Evolutionary conservation across 148 eudicot genomes (phyloP), one percentile per base, ranked within the genome.

Genomic region (Dianthus caryophyllus): DNA sequence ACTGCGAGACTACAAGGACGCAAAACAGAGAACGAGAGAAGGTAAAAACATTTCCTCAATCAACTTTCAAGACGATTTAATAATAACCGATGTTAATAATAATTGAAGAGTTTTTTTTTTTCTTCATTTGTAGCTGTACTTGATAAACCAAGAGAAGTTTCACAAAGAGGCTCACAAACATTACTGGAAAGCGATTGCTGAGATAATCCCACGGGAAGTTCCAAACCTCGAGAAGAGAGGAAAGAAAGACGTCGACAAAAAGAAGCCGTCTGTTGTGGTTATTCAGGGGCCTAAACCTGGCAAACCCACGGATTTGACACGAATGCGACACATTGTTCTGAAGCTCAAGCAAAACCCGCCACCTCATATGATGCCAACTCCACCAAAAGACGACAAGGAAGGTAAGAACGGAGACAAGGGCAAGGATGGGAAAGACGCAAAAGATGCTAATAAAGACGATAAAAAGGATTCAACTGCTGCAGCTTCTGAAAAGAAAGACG

Each of bases 21-120:
- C 82, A 74, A 58, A 90, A 88, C 43, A 72, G 97, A 72, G 97
- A 90, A 64, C 78, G 95, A 69, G 95, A 91, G 79, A 91, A 91
- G 83, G 97, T 88, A 71, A 36, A 16, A 36, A 16, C 11, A 20
- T 22, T 48, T 21, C 6, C 14, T 21, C 13, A 49, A n/a, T 30
- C 29, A 18, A 57, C 25, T n/a, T 15, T 12, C 14, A 29, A n/a
- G 36, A 9, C n/a, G n/a, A n/a, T n/a, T n/a, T n/a, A 1, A 13
- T 5, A 29, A 43, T 20, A 16, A 41, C 22, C 27, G 26, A 1
- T 2, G 4, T 6, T 33, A n/a, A n/a, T 7, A 7, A 81, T 41
- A 41, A 41, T 41, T 41, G 44, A 41, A 41, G 11, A 41, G 1
- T 1, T 41, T 3, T 3, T 41, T 9, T 41, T 41, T 41, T 41